Evolutionary conservation across 495 filamentous ascomycete species (phyloP), one percentile per base, ranked within the genome.

Genomic region (Hypoxylon lenormandii): DNA sequence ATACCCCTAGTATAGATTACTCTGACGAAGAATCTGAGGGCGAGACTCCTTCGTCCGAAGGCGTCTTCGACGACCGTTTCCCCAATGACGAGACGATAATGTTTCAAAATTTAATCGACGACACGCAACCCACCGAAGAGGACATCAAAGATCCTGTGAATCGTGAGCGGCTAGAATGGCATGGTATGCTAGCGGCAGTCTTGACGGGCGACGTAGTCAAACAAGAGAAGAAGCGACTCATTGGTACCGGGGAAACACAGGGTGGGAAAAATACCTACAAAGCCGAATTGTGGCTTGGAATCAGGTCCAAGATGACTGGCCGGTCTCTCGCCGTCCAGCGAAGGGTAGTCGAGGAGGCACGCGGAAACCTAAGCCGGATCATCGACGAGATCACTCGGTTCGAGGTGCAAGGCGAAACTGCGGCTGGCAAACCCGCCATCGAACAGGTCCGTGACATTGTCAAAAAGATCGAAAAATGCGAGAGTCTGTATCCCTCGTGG

Each of bases 171-270:
- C 81, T 98, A 23, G 96, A 98, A 78, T 98, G 95, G 95, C 94
- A 98, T 80, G 90, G 92, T 4, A 98, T 98, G 95, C 82, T 98
- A 38, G 92, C 94, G 23, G 94, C 92, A 0, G 95, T 98, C 3
- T 79, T 98, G 67, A 98, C 94, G 36, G 95, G 95, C 52, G 95
- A 98, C 77, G 96, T 98, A 10, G 94, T 98, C 19, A 91, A 92
- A 66, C 95, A 98, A 77, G 95, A 98, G 80, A 98, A 98, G 81
- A 95, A 96, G 74, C 87, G 95, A 28, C 79, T 98, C 68, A 92
- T 94, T 70, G 95, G 93, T 15, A 87, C 91, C 19, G 84, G 87
- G 6, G 95, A 97, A 66, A 81, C 84, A 53, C 87, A 90, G 54
- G 86, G 89, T 54, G 88, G 87, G 37, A 90, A 91, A 59, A 83